These are phyloP conservation scores for Vanrija humicola DNA, from an alignment of 1,284 basidiomycete species.

Conservation along the genomic window DNA sequence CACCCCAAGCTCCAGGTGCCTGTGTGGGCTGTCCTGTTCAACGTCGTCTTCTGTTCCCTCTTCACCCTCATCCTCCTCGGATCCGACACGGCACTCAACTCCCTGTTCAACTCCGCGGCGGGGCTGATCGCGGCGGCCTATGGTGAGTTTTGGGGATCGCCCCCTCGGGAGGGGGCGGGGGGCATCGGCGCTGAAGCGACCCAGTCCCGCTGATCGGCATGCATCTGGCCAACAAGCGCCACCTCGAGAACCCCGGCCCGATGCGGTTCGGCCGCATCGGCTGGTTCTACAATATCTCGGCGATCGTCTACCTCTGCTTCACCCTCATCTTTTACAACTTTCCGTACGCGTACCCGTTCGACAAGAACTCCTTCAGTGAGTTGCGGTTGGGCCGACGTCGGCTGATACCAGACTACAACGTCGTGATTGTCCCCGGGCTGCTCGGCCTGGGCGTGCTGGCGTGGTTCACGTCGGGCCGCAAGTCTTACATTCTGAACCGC, in stretches of 20 bases:
- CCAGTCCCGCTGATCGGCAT: background rate
- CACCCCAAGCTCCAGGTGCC: slow-evolving; percentile 2
- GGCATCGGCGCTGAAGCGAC: no score
- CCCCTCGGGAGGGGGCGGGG: no score
- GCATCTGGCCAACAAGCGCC: background rate
- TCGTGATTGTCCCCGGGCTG: slow-evolving; percentile 5
- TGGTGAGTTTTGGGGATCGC: background rate
- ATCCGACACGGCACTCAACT: slow-evolving; percentile 4
- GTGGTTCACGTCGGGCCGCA: slow-evolving; percentile 5
- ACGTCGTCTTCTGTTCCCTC: background rate
- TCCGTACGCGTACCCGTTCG: background rate
- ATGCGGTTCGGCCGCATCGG: background rate
- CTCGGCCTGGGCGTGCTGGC: background rate
- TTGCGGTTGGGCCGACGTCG: background rate
- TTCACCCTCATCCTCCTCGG: slow-evolving; percentile 4
- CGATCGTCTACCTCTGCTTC: background rate
- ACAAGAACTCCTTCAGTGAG: slow-evolving; percentile 1
- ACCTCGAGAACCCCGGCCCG: background rate
- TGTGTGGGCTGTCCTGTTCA: background rate
- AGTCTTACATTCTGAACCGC: slow-evolving; percentile 1
- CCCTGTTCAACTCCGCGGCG: slow-evolving; percentile 1
- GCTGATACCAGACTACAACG: slow-evolving; percentile 7
- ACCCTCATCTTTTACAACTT: slow-evolving; percentile 5
- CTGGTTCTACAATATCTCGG: background rate
- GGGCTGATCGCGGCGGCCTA: background rate